phyloP scores from a whole-genome alignment of 2,329 filamentous ascomycete species.

The Colletotrichum sp. region DNA sequence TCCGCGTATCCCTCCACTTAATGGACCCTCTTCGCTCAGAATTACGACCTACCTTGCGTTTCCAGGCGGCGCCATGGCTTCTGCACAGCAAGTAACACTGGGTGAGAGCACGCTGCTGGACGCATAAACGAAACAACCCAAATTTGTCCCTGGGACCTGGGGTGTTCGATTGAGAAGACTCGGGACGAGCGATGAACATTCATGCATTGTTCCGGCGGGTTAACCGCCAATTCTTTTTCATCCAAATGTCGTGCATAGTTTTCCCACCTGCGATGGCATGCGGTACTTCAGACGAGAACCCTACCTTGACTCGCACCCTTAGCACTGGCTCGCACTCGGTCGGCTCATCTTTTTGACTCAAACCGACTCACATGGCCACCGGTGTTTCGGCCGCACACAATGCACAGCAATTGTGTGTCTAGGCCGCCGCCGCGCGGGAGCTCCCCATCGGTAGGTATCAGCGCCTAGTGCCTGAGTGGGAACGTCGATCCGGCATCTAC shows the following conservation, averaged over 20 bases:
- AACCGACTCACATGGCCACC: neutral
- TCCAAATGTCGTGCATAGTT: neutral
- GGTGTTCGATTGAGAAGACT: neutral
- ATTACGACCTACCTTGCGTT: neutral
- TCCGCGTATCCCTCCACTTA: neutral
- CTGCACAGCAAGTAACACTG: neutral
- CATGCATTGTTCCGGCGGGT: neutral
- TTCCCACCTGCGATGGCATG: neutral
- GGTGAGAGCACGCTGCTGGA: neutral
- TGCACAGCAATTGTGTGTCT: neutral
- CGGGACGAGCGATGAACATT: neutral
- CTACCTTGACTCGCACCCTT: neutral
- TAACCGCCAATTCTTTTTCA: neutral
- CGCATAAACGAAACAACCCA: slow-evolving; percentile 10
- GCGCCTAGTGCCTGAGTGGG: neutral
- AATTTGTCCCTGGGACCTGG: neutral
- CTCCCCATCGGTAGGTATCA: neutral
- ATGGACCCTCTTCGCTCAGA: neutral
- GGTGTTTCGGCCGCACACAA: neutral
- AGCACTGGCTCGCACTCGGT: neutral
- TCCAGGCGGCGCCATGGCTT: neutral
- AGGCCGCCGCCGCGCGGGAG: neutral
- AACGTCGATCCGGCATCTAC: slow-evolving; percentile 9
- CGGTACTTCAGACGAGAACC: neutral
- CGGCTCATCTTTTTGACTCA: neutral